phyloP scores from a whole-genome alignment of 2,329 filamentous ascomycete species.

The Mariannaea elegans region DNA sequence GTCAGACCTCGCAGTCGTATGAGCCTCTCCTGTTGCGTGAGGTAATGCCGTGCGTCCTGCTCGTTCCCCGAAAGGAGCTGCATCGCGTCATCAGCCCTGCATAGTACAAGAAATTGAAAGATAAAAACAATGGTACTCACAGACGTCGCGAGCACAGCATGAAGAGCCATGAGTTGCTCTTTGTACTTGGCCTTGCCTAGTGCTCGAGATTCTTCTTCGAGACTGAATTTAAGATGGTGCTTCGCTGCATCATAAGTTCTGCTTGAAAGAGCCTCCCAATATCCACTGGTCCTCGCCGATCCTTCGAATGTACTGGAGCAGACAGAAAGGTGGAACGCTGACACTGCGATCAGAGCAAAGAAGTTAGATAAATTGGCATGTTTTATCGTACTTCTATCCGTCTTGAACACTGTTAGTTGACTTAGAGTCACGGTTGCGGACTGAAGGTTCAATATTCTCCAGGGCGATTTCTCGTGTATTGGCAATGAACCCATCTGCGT shows the following conservation, averaged over 20 bases:
- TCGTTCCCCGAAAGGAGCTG: slow-evolving; percentile 31
- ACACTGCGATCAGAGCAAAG: slow-evolving; percentile 32
- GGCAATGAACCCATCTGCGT: slow-evolving; percentile 34
- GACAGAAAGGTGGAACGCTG: slow-evolving; percentile 27
- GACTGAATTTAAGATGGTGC: slow-evolving; percentile 32
- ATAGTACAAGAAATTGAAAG: neutral
- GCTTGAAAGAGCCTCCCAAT: slow-evolving; percentile 22
- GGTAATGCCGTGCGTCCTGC: slow-evolving; percentile 28
- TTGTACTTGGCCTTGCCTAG: slow-evolving; percentile 34
- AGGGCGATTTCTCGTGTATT: slow-evolving; percentile 35
- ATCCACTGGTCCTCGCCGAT: slow-evolving; percentile 12
- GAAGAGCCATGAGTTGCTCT: slow-evolving; percentile 33
- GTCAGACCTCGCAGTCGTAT: slow-evolving; percentile 32
- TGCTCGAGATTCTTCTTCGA: slow-evolving; percentile 30
- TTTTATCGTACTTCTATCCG: slow-evolving; percentile 27
- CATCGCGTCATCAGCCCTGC: accelerated
- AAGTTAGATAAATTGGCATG: slow-evolving; percentile 30
- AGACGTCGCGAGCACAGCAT: slow-evolving; percentile 29
- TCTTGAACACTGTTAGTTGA: slow-evolving; percentile 29
- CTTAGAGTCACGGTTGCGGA: slow-evolving; percentile 33
- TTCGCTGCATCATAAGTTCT: slow-evolving; percentile 33
- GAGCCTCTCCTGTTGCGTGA: slow-evolving; percentile 34
- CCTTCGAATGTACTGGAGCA: slow-evolving; percentile 19
- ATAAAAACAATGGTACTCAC: slow-evolving; percentile 7
- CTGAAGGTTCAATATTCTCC: slow-evolving; percentile 30